Evolutionary conservation across 1,139 yeast species (phyloP).

Genomic region (Zhuliangozyma parablackwelliae): DNA sequence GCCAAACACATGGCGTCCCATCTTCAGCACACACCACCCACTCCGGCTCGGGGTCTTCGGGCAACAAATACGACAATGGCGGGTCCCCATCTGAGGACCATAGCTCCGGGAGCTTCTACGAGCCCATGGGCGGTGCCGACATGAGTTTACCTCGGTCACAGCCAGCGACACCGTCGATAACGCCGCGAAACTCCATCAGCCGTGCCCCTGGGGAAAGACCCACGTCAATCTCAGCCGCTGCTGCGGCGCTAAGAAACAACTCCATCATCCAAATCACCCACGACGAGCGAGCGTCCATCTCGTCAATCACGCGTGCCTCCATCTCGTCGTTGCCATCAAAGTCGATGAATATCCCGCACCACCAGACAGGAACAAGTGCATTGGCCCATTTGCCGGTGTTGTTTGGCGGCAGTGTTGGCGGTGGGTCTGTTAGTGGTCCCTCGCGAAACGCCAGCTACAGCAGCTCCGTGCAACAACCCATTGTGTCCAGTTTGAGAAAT

Average conservation of each 20-base stretch:
- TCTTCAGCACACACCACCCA: neutral
- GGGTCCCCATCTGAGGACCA: too few species aligned
- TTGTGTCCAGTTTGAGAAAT: slow-evolving; percentile 39
- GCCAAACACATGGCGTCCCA: slow-evolving; percentile 10
- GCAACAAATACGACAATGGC: slow-evolving; percentile 4
- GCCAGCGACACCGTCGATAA: slow-evolving; percentile 30
- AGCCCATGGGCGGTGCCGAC: slow-evolving; percentile 34
- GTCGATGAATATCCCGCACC: slow-evolving; percentile 48
- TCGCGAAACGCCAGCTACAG: slow-evolving; percentile 39
- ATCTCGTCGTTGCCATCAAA: slow-evolving; percentile 45
- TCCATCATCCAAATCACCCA: slow-evolving; percentile 42
- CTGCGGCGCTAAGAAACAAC: slow-evolving; percentile 27
- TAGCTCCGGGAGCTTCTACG: too few species aligned
- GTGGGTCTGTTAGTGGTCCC: slow-evolving; percentile 40
- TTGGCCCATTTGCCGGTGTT: slow-evolving; percentile 44
- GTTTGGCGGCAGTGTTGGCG: slow-evolving; percentile 25
- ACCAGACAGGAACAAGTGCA: slow-evolving; percentile 36
- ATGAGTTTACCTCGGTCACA: slow-evolving; percentile 46
- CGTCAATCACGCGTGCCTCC: slow-evolving; percentile 34
- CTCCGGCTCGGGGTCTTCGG: too few species aligned
- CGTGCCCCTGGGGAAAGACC: slow-evolving; percentile 4
- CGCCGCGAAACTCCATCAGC: slow-evolving; percentile 36
- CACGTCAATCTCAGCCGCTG: slow-evolving; percentile 4
- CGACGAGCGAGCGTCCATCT: slow-evolving; percentile 36
- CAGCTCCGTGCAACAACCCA: slow-evolving; percentile 29